Evolutionary conservation across 208 protist species (phyloP).

Genomic region (Trypanosoma vivax): DNA sequence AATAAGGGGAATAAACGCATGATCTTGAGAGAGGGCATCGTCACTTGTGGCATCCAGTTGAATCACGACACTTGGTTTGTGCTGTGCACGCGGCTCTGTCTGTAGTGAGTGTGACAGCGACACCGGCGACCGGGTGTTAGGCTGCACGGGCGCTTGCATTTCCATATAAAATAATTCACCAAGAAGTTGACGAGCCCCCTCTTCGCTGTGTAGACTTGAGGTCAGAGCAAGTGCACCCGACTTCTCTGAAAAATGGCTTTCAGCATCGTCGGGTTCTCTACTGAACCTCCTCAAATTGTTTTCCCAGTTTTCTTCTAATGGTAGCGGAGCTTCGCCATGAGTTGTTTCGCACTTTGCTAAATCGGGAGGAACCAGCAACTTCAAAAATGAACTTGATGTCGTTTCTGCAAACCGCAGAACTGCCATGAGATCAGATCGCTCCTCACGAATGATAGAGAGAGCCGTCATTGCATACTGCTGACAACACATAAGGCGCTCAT

Average conservation of each 20-base stretch:
- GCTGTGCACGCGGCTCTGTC: too few relatives aligned
- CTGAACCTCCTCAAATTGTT: too few relatives aligned
- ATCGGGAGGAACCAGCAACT: constrained; percentile 3
- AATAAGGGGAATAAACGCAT: too few relatives aligned
- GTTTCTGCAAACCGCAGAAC: constrained; percentile 29
- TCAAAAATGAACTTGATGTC: not conserved
- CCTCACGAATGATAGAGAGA: constrained; percentile 34
- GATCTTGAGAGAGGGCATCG: too few relatives aligned
- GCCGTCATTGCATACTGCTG: constrained; percentile 35
- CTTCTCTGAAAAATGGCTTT: not conserved
- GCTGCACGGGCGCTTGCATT: not conserved
- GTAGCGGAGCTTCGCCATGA: not conserved
- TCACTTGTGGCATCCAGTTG: too few relatives aligned
- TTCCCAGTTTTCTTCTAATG: too few relatives aligned
- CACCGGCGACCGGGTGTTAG: too few relatives aligned
- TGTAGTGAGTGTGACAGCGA: too few relatives aligned
- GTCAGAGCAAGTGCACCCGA: not conserved
- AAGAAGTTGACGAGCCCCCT: constrained; percentile 6
- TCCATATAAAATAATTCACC: constrained; percentile 11
- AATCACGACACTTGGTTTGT: too few relatives aligned
- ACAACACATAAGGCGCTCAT: constrained; percentile 49
- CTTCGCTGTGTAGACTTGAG: constrained; percentile 12
- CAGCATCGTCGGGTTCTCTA: not conserved
- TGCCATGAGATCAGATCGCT: constrained; percentile 37
- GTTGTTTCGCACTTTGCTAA: constrained; percentile 9